Conservation (phyloP, 306 rosid genomes). For the Glycine tomentella region DNA sequence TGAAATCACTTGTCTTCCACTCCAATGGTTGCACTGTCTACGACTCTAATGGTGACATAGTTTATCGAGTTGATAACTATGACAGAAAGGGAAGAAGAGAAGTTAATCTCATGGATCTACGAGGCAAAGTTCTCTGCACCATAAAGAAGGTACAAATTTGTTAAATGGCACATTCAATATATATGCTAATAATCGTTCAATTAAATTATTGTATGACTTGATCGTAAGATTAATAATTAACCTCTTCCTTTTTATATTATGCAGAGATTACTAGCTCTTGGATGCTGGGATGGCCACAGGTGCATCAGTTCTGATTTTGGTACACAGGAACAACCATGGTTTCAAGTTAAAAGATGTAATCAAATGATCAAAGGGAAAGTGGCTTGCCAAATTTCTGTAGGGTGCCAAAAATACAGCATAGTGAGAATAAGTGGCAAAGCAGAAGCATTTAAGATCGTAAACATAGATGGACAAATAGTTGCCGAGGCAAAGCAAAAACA, state of each 20-base stretch:
- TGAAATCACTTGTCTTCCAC: slow-evolving; percentile 85
- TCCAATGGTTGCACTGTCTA: slow-evolving; percentile 90
- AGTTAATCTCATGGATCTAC: slow-evolving; percentile 87
- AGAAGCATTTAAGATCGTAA: slow-evolving; percentile 59
- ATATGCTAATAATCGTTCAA: background rate
- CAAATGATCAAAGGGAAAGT: slow-evolving; percentile 53
- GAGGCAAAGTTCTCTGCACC: slow-evolving; percentile 68
- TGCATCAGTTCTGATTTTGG: slow-evolving; percentile 30
- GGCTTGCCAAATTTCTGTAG: slow-evolving; percentile 66
- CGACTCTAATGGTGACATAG: slow-evolving; percentile 71
- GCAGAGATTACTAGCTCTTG: slow-evolving; percentile 70
- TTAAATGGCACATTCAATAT: background rate
- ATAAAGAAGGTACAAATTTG: slow-evolving; percentile 60
- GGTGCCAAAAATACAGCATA: slow-evolving; percentile 59
- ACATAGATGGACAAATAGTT: slow-evolving; percentile 56
- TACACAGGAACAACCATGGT: slow-evolving; percentile 58
- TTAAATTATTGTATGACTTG: background rate
- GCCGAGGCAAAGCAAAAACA: slow-evolving; percentile 85
- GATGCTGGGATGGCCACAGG: slow-evolving; percentile 82
- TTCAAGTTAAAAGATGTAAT: slow-evolving; percentile 65
- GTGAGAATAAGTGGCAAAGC: slow-evolving; percentile 54
- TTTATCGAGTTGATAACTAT: slow-evolving; percentile 85
- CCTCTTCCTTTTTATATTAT: background rate
- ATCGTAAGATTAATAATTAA: slow-evolving; percentile 7
- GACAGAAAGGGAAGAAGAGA: slow-evolving; percentile 68